Evolutionary conservation across 192 early-diverging fungal genomes (phyloP).

Genomic region (Funneliformis geosporum): DNA sequence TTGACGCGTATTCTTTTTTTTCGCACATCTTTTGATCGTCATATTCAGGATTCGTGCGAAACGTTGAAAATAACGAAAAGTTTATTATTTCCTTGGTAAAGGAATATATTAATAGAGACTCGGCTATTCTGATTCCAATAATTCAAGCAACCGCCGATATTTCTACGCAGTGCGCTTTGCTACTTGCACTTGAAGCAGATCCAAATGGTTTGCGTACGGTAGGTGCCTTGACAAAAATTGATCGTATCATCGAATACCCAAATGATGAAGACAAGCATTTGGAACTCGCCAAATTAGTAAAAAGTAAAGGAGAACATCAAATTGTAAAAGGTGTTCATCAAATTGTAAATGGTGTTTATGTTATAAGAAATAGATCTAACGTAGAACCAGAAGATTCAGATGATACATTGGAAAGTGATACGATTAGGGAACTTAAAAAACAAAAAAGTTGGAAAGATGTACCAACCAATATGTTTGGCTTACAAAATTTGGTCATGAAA

Average conservation of each 20-base stretch:
- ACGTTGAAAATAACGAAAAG: background rate
- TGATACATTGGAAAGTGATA: background rate
- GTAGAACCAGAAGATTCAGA: background rate
- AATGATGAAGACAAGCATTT: background rate
- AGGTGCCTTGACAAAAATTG: background rate
- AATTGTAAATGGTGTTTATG: background rate
- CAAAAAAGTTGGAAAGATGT: background rate
- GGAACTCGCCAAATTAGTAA: background rate
- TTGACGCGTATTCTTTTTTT: background rate
- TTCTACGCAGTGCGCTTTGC: background rate
- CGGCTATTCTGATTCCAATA: background rate
- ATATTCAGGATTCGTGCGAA: background rate
- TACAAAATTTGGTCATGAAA: background rate
- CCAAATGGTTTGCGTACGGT: background rate
- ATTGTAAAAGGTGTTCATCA: background rate
- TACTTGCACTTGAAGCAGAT: background rate
- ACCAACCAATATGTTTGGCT: background rate
- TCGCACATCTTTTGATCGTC: background rate
- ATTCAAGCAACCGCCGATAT: conserved; percentile 1
- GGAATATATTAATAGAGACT: background rate
- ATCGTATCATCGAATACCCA: background rate
- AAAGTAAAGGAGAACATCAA: background rate
- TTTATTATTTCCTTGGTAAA: background rate
- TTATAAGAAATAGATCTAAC: background rate
- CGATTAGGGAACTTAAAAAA: background rate